Base-by-base conservation (phyloP, 2,329 filamentous ascomycete genomes). In the Pestalotiopsis sp. region DNA sequence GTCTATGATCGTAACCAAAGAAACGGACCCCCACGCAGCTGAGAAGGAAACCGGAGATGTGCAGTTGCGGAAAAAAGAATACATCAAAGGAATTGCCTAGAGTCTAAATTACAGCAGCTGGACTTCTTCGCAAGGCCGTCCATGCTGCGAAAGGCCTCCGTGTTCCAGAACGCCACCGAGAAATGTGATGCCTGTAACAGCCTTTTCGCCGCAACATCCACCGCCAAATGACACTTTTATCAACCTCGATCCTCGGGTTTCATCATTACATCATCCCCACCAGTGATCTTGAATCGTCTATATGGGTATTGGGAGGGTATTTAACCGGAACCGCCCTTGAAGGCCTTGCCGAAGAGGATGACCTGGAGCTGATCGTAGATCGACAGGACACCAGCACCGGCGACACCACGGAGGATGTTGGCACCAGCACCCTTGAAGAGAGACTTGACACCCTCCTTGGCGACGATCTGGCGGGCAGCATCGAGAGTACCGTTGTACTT, bases 361-460 rank as follows among this genome's bases (percentile, higher is more conserved):
- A 99, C 91, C 93, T 99, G 96, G 85, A 93, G 93, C 91, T 98
- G 95, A 86, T 99, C 96, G 89, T 99, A 99, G 94, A 99, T 98
- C 86, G 96, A 99, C 84, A 99, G 91, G 84, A 99, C 96, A 99
- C 96, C 96, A 89, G 96, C 96, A 94, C 96, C 97, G 83, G 96
- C 96, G 83, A 99, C 96, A 98, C 96, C 97, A 97, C 96, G 96
- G 88, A 99, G 96, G 83, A 99, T 99, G 94, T 99, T 99, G 91
- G 96, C 96, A 94, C 96, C 96, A 84, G 96, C 96, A 95, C 96
- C 96, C 94, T 99, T 99, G 95, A 99, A 99, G 87, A 99, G 95
- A 81, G 96, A 99, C 88, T 91, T 93, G 87, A 97, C 88, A 91
- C 96, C 96, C 90, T 98, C 96, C 88, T 93, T 93, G 88, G 95